Conservation (phyloP, 768 basidiomycete species). For the Cystofilobasidium macerans region DNA sequence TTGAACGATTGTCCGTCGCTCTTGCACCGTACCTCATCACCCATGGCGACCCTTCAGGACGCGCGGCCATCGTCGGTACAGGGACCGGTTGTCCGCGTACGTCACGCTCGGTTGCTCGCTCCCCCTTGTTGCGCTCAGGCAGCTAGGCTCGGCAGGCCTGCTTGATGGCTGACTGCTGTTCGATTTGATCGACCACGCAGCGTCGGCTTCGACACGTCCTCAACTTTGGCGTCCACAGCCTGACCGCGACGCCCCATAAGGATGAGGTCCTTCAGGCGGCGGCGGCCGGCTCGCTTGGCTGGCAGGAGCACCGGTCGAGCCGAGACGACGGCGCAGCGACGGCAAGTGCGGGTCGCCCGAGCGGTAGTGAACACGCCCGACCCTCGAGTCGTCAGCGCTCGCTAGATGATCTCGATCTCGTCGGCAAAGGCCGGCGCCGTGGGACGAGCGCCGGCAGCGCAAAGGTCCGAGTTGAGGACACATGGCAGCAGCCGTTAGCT, state of each 20-base stretch:
- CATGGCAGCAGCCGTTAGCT: background rate
- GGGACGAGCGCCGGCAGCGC: conserved; percentile 1
- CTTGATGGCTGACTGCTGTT: too few species aligned
- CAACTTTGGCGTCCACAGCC: conserved; percentile 10
- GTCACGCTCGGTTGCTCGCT: too few species aligned
- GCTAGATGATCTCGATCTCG: conserved; percentile 24
- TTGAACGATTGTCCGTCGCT: too few species aligned
- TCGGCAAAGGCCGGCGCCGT: background rate
- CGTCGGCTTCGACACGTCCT: conserved; percentile 19
- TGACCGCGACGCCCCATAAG: conserved; percentile 22
- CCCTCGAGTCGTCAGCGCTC: too few species aligned
- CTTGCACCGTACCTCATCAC: too few species aligned
- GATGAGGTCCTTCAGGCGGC: conserved; percentile 20
- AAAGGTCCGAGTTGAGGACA: background rate
- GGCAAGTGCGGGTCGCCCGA: background rate
- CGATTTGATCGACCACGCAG: background rate
- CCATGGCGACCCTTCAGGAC: too few species aligned
- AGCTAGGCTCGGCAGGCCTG: too few species aligned
- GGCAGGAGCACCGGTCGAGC: background rate
- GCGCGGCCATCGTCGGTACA: too few species aligned
- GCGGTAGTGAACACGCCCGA: background rate
- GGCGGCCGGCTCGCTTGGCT: background rate
- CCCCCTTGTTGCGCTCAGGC: too few species aligned
- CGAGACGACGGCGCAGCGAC: background rate
- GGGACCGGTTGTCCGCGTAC: too few species aligned